Base-by-base conservation (phyloP, 2,329 filamentous ascomycete genomes). In the Clonostachys rhizophaga region DNA sequence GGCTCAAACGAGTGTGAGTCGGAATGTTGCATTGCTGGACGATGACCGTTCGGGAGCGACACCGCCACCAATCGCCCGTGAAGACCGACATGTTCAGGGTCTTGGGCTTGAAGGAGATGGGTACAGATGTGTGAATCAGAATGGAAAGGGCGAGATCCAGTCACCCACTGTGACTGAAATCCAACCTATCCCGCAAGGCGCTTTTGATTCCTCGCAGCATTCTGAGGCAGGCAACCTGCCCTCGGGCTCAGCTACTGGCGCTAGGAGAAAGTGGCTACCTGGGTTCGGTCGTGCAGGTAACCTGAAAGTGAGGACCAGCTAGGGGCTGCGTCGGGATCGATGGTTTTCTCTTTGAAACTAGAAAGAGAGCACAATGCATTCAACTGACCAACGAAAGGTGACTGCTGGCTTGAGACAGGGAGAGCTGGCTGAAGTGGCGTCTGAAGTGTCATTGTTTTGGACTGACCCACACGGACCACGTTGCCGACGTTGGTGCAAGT, bases 31-130 rank as follows among this genome's bases (percentile, higher is more conserved):
- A 1, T 48, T 54, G 1, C 71, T 72, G 2, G 72, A 75, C 5
- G 73, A 75, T 5, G 73, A 75, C 5, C 58, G 68, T 5, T 59
- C 65, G 2, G 72, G 78, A 33, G 74, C 76, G 1, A 82, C 78
- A 8, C 78, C 78, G 4, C 78, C 78, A 5, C 78, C 78, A 2
- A 82, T 82, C 44, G 61, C 74, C 65, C 68, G 77, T 14, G 75
- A 72, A 44, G 63, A 59, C 18, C 64, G 65, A 6, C 61, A 65
- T 5, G 51, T 49, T 20, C 56, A 64, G 17, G 40, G 24, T 11
- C 13, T 9, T 40, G 12, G 40, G 41, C 24, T n/a, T 10, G 9
- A n/a, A 14, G 14, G 40, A 24, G 24, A 30, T 30, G 24, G 24
- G 24, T 30, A 16, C 18, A 14, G 13, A 40, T 47, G 30, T 33